Conservation (phyloP, 1,284 basidiomycete species). For the Erythrobasidium hasegawianum region DNA sequence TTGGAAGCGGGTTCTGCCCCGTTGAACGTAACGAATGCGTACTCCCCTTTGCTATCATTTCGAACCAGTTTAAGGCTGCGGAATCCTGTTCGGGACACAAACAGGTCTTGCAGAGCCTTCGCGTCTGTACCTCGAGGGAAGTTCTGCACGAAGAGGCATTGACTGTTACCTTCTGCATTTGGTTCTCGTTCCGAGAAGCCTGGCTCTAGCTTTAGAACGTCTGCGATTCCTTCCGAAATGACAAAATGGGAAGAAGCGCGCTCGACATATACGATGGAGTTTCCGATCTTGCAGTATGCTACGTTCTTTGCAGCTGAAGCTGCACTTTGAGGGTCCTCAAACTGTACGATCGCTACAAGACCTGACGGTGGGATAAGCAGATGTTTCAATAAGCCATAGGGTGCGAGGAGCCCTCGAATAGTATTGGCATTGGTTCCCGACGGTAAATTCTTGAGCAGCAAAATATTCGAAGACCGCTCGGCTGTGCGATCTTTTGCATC, state of each 20-base stretch:
- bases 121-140: background rate
- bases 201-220: too few relatives aligned
- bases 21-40: too few relatives aligned
- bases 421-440: slow-evolving; percentile 76
- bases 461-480: slow-evolving; percentile 67
- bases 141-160: too few relatives aligned
- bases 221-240: too few relatives aligned
- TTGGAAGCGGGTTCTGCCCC: too few relatives aligned
- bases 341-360: slow-evolving; percentile 90
- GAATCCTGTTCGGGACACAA: too few relatives aligned
- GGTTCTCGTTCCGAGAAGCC: too few relatives aligned
- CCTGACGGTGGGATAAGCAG: slow-evolving; percentile 87
- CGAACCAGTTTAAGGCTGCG: too few relatives aligned
- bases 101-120: slow-evolving; percentile 3
- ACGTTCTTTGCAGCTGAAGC: slow-evolving; percentile 72
- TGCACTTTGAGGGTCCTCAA: slow-evolving; percentile 66
- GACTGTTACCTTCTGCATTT: too few relatives aligned
- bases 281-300: slow-evolving; percentile 82
- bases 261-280: slow-evolving; percentile 86
- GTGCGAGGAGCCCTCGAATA: slow-evolving; percentile 72
- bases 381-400: slow-evolving; percentile 69
- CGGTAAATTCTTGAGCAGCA: slow-evolving; percentile 95
- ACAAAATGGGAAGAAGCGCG: slow-evolving; percentile 74
- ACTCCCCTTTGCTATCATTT: too few relatives aligned
- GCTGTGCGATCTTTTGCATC: slow-evolving; percentile 44